These are phyloP conservation scores for Harringtonia aguacate DNA, from an alignment of 2,329 filamentous ascomycete species.

Conservation along the genomic window DNA sequence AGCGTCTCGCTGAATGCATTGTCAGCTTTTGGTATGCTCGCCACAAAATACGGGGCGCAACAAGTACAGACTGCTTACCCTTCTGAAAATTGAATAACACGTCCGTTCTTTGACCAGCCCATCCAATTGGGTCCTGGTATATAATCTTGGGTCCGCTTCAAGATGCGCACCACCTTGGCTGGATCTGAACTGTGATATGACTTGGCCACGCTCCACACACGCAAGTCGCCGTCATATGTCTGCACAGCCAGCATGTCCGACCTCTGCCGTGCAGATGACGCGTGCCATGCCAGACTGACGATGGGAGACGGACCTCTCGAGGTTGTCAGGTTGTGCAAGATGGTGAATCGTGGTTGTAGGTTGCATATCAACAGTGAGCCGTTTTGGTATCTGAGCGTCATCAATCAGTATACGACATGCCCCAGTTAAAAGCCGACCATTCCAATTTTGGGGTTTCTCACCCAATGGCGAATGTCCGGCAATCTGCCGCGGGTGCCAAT, in stretches of 20 bases:
- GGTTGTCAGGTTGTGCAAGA: constrained; percentile 83
- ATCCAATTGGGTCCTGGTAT: constrained; percentile 83
- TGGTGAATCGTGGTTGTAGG: constrained; percentile 84
- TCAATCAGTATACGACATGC: too few relatives aligned
- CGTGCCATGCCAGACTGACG: constrained; percentile 84
- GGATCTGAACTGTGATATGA: constrained; percentile 57
- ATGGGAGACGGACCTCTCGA: constrained; percentile 78
- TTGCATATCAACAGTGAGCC: constrained; percentile 86
- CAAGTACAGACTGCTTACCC: constrained; percentile 52
- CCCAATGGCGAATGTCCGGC: constrained; percentile 93
- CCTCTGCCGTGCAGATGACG: constrained; percentile 89
- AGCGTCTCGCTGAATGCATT: constrained; percentile 61
- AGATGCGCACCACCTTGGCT: constrained; percentile 78
- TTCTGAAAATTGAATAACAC: constrained; percentile 86
- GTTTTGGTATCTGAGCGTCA: constrained; percentile 74
- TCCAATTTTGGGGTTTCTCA: constrained; percentile 25
- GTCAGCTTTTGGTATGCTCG: constrained; percentile 1
- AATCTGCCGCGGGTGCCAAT: constrained; percentile 79
- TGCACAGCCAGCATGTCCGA: constrained; percentile 96
- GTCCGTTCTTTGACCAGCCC: constrained; percentile 95
- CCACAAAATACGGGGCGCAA: constrained; percentile 1
- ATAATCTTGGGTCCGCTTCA: constrained; percentile 69
- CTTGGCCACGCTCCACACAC: constrained; percentile 96
- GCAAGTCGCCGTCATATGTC: constrained; percentile 79
- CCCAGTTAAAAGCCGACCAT: too few relatives aligned